These are phyloP conservation scores for Ogataea haglerorum DNA, from an alignment of 805 yeast species.

Conservation along the genomic window DNA sequence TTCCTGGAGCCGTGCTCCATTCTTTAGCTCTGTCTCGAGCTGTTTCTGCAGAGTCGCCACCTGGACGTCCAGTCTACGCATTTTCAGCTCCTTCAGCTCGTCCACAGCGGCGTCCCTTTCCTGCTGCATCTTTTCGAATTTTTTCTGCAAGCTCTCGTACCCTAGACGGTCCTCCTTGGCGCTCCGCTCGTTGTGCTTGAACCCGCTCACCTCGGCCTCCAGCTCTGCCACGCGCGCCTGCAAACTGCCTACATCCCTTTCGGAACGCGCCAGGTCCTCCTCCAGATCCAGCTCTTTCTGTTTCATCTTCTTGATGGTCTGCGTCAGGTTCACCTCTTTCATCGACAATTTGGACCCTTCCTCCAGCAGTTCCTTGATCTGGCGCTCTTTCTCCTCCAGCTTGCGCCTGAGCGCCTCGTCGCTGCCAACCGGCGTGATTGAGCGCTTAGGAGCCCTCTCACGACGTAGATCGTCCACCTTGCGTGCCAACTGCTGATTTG, in stretches of 20 bases:
- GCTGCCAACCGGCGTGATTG: slow-evolving; percentile 6
- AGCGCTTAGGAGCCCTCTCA: slow-evolving; percentile 15
- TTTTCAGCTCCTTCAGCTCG: slow-evolving; percentile 32
- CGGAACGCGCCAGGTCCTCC: slow-evolving; percentile 31
- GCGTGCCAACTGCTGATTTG: slow-evolving; percentile 14
- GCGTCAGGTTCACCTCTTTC: slow-evolving; percentile 66
- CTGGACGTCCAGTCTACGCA: slow-evolving; percentile 34
- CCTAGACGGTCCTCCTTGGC: slow-evolving; percentile 33
- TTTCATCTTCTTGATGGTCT: slow-evolving; percentile 60
- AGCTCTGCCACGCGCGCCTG: slow-evolving; percentile 29
- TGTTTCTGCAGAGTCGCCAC: slow-evolving; percentile 32
- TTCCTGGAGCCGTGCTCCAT: slow-evolving; percentile 17
- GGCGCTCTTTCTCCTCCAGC: slow-evolving; percentile 50
- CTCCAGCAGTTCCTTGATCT: slow-evolving; percentile 60
- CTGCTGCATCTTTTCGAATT: slow-evolving; percentile 21
- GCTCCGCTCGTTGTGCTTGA: slow-evolving; percentile 22
- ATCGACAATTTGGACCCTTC: slow-evolving; percentile 75
- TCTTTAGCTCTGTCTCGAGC: slow-evolving; percentile 34
- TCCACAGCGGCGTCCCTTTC: slow-evolving; percentile 25
- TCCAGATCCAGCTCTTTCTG: slow-evolving; percentile 40
- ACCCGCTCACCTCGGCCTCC: slow-evolving; percentile 27
- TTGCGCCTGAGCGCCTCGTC: slow-evolving; percentile 29
- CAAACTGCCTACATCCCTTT: slow-evolving; percentile 26
- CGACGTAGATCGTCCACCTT: slow-evolving; percentile 31
- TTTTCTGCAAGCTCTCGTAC: slow-evolving; percentile 22